Conservation (phyloP, 345 rosid species). For the Eucalyptus grandis region DNA sequence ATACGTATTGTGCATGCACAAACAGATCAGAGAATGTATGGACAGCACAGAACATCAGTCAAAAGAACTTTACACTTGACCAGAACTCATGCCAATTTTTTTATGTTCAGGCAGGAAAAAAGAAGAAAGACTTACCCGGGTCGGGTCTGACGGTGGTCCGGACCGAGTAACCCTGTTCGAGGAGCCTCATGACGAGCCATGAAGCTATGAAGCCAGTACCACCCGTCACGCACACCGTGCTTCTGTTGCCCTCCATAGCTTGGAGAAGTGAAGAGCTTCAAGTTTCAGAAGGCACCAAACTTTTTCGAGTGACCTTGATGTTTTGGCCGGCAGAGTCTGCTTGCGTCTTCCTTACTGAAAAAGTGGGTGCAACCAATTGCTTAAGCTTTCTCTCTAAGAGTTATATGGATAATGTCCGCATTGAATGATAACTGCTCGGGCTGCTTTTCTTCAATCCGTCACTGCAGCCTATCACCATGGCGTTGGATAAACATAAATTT, state of each 20-base stretch:
- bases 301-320: background rate
- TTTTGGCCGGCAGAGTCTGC: background rate
- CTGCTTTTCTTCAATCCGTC: background rate
- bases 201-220: slow-evolving; percentile 45
- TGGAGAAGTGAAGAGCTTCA: background rate
- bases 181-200: slow-evolving; percentile 46
- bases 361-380: background rate
- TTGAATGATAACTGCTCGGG: background rate
- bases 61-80: background rate
- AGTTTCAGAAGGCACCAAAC: background rate
- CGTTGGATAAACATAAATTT: background rate
- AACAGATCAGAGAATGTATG: background rate
- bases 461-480: background rate
- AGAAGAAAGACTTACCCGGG: slow-evolving; percentile 2
- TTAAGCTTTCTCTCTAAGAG: background rate
- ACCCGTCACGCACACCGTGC: slow-evolving; percentile 41
- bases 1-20: background rate
- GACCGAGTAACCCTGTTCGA: slow-evolving; percentile 35
- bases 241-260: background rate
- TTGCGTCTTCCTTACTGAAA: background rate
- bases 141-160: slow-evolving; percentile 26
- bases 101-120: background rate
- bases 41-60: background rate
- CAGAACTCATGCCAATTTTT: background rate
- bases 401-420: background rate